Conservation (phyloP, 2,329 filamentous ascomycete genomes). For the Trichophyton schoenleinii region DNA sequence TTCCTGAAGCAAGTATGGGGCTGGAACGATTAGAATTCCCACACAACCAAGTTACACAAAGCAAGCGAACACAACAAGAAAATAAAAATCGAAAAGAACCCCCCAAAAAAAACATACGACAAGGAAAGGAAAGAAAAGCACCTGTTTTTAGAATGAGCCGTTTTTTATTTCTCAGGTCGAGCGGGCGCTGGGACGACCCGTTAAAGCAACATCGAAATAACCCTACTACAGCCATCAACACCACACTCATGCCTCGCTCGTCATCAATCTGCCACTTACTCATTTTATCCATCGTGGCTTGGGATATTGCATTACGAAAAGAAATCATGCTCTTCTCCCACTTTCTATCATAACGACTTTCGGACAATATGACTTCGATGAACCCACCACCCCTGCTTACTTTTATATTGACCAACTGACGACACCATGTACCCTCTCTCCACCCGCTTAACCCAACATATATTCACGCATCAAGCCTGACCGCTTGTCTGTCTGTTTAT, state of each 20-base stretch:
- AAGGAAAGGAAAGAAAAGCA: background rate
- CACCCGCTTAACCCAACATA: background rate
- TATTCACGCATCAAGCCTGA: background rate
- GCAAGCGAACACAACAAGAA: background rate
- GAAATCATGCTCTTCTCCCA: background rate
- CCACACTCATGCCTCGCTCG: background rate
- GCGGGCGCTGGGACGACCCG: constrained; percentile 1
- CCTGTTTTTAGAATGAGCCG: background rate
- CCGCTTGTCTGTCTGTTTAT: background rate
- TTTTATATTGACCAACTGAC: background rate
- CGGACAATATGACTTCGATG: constrained; percentile 1
- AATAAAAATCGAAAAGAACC: background rate
- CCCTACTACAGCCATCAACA: background rate
- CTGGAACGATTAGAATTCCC: constrained; percentile 55
- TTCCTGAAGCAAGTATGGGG: constrained; percentile 95
- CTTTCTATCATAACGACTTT: background rate
- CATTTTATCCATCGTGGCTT: background rate
- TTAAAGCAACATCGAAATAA: background rate
- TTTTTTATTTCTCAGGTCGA: background rate
- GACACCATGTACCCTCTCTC: background rate
- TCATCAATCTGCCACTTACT: background rate
- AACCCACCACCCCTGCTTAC: background rate
- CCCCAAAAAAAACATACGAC: background rate
- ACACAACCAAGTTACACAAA: background rate
- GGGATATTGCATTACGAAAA: background rate